A percentile compares a stretch with the other conserved stretches of the same genome.
These are phyloP conservation scores for Jamesozyma jinghongensis DNA, from an alignment of 805 yeast genomes.

Conservation along the genomic window DNA sequence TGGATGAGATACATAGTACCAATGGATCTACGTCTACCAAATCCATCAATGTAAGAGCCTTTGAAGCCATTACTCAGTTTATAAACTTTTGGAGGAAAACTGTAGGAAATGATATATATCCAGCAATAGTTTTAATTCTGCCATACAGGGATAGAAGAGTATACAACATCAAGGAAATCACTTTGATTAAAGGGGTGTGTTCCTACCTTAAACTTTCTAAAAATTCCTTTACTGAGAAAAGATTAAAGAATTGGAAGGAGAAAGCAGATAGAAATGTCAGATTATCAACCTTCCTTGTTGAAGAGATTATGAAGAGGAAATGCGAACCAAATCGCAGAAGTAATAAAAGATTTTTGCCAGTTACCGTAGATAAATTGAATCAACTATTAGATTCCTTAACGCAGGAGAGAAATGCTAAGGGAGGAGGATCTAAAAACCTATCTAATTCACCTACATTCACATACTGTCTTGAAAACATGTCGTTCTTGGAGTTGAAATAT, in stretches of 20 bases:
- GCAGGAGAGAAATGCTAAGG: constrained; percentile 15
- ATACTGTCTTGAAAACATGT: constrained; percentile 45
- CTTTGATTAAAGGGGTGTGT: constrained; percentile 43
- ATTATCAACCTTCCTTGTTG: constrained; percentile 41
- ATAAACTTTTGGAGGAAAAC: constrained; percentile 41
- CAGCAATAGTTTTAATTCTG: constrained; percentile 51
- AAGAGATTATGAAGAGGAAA: constrained; percentile 36
- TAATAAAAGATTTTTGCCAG: constrained; percentile 21
- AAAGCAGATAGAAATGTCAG: constrained; percentile 31
- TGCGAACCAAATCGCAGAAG: constrained; percentile 34
- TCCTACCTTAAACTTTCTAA: constrained; percentile 50
- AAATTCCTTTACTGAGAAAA: constrained; percentile 50
- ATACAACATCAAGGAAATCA: constrained; percentile 56
- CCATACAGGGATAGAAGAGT: constrained; percentile 57
- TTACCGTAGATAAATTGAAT: constrained; percentile 45
- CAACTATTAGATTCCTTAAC: constrained; percentile 37
- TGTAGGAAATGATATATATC: constrained; percentile 58
- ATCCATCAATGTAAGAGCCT: constrained; percentile 15
- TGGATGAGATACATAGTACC: constrained; percentile 14
- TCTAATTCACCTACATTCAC: constrained; percentile 33
- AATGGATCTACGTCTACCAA: constrained; percentile 10
- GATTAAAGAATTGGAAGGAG: constrained; percentile 40
- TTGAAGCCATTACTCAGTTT: constrained; percentile 32
- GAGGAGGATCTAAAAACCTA: constrained; percentile 15
- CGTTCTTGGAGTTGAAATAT: constrained; percentile 57